Percentiles rank a stretch among this genome's conserved stretches.
phyloP scores from a whole-genome alignment of 2,329 filamentous ascomycete genomes.

The Pestalotiopsis sp. region DNA sequence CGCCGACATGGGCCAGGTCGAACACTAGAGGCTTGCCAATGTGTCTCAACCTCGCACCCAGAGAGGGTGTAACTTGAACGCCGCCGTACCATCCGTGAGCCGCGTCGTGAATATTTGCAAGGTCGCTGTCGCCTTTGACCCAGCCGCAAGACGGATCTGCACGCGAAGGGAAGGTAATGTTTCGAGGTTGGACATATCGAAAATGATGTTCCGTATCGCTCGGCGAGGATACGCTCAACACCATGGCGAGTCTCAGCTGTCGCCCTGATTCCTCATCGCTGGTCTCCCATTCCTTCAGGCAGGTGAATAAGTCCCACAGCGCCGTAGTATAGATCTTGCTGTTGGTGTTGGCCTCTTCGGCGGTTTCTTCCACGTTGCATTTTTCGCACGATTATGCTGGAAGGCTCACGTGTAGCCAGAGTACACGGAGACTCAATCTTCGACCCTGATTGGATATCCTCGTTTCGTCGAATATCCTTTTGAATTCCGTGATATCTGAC shows the following conservation, averaged over 20 bases:
- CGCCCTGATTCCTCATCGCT: not conserved
- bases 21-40: not conserved
- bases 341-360: not conserved
- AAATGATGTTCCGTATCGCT: not conserved
- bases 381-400: not conserved
- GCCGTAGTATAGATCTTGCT: not conserved
- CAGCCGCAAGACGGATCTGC: no score
- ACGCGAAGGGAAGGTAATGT: no score
- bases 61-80: not conserved
- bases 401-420: not conserved
- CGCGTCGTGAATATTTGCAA: no score
- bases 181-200: not conserved
- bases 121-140: no score
- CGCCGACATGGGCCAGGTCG: not conserved
- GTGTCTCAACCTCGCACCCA: not conserved
- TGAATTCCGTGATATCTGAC: not conserved
- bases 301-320: not conserved
- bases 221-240: not conserved
- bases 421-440: not conserved
- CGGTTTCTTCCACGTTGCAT: not conserved
- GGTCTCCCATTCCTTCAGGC: not conserved
- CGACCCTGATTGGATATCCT: not conserved
- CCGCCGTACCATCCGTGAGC: no score
- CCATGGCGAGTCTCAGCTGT: not conserved
- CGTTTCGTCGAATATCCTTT: not conserved